These are phyloP conservation scores for Penicillium diatomitis DNA, from an alignment of 495 filamentous ascomycete genomes.

Conservation along the genomic window DNA sequence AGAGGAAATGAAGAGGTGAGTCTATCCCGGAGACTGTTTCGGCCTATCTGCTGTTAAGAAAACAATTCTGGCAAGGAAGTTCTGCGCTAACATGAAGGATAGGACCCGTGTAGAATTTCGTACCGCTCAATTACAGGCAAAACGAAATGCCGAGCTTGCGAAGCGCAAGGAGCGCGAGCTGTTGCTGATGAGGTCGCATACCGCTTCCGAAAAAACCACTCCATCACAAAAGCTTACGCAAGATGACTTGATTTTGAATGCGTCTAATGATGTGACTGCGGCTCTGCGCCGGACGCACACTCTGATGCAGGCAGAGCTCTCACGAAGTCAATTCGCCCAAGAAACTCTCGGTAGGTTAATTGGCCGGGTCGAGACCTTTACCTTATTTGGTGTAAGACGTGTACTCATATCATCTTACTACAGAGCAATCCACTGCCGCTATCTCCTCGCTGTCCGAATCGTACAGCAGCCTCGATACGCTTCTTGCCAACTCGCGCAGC, in stretches of 20 bases:
- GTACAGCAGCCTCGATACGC: conserved; percentile 67
- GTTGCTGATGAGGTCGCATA: conserved; percentile 49
- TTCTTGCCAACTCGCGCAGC: conserved; percentile 62
- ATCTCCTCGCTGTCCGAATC: conserved; percentile 67
- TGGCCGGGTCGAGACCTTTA: too few species aligned
- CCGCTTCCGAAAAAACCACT: conserved; percentile 25
- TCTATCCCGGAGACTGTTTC: not conserved
- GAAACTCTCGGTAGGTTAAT: conserved; percentile 55
- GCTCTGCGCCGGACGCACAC: conserved; percentile 77
- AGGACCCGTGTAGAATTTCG: conserved; percentile 72
- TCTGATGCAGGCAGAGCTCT: conserved; percentile 72
- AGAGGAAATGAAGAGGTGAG: conserved; percentile 61
- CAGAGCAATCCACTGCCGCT: conserved; percentile 65
- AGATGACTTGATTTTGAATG: conserved; percentile 58
- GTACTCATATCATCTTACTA: too few species aligned
- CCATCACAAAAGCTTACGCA: conserved; percentile 46
- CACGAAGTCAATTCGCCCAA: conserved; percentile 75
- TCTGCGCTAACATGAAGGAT: conserved; percentile 5
- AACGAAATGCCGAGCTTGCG: conserved; percentile 62
- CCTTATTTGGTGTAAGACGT: too few species aligned
- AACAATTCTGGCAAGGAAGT: not conserved
- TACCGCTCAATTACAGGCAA: conserved; percentile 74
- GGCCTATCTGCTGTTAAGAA: not conserved
- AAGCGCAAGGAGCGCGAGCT: conserved; percentile 68
- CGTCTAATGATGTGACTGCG: conserved; percentile 75